These are phyloP conservation scores for Tanozyma kutaoensis DNA, from an alignment of 805 yeast genomes.

Conservation along the genomic window DNA sequence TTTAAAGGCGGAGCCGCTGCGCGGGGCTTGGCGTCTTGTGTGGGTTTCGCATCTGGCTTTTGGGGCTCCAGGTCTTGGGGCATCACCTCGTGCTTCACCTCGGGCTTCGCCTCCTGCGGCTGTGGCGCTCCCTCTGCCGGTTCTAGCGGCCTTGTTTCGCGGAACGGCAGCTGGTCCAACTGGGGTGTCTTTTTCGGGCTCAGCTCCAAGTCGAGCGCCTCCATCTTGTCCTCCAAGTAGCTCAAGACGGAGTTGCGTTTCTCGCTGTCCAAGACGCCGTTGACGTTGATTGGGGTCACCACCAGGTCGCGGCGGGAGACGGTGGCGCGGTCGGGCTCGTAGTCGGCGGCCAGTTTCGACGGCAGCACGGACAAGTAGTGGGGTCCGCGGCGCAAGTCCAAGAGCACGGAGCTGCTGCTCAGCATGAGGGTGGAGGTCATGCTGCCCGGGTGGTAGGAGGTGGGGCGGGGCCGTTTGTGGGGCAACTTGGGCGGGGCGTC, in stretches of 20 bases:
- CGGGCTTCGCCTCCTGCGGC: too few species aligned
- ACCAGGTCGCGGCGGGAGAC: constrained; percentile 13
- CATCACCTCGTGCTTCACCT: too few species aligned
- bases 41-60: neutral
- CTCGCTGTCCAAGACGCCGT: constrained; percentile 23
- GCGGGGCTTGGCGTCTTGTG: neutral
- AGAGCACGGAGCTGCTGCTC: constrained; percentile 2
- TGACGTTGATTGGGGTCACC: constrained; percentile 29
- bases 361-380: too few species aligned
- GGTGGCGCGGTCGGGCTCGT: too few species aligned
- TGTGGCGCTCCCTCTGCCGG: neutral
- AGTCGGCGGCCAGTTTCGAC: too few species aligned
- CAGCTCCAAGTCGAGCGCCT: constrained; percentile 24
- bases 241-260: constrained; percentile 26
- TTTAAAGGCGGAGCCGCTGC: constrained; percentile 2
- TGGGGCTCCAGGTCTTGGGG: neutral
- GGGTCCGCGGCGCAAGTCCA: constrained; percentile 4
- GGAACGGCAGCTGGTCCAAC: constrained; percentile 14
- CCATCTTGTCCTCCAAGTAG: constrained; percentile 32
- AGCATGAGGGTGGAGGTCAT: constrained; percentile 15
- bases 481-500: constrained; percentile 20
- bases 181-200: constrained; percentile 17
- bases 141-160: neutral
- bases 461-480: constrained; percentile 64
- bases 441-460: constrained; percentile 68